A percentile compares a stretch with the other conserved stretches of the same genome.
phyloP scores from a whole-genome alignment of 495 filamentous ascomycete genomes.

The Evernia prunastri region DNA sequence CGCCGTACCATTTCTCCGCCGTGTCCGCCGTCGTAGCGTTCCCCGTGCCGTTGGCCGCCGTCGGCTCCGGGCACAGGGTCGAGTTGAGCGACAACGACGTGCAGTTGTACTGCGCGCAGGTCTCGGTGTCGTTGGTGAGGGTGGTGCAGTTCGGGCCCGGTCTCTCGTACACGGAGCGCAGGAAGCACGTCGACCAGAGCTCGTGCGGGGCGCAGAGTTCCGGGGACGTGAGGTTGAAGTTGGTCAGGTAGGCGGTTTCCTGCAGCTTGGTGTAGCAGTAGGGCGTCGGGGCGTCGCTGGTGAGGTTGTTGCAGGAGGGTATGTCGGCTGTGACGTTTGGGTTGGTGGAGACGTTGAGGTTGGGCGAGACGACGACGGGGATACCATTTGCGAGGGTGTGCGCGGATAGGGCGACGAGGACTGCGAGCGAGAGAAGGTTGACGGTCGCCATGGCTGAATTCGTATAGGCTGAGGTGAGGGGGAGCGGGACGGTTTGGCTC shows the following conservation, averaged over 20 bases:
- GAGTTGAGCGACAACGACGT: constrained; percentile 11
- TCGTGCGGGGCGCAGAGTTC: constrained; percentile 19
- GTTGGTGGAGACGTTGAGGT: constrained; percentile 39
- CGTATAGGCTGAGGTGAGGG: background rate
- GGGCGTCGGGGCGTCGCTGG: constrained; percentile 12
- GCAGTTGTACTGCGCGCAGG: constrained; percentile 18
- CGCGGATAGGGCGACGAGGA: constrained; percentile 39
- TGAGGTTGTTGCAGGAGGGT: constrained; percentile 40
- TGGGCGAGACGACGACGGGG: constrained; percentile 28
- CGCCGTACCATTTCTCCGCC: constrained; percentile 14
- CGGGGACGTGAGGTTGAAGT: constrained; percentile 15
- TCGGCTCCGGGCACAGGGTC: constrained; percentile 5
- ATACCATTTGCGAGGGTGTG: constrained; percentile 27
- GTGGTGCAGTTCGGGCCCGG: constrained; percentile 14
- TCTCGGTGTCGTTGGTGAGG: background rate
- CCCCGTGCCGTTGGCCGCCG: background rate
- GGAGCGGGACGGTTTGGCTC: no score
- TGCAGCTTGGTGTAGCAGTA: constrained; percentile 20
- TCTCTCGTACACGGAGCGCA: constrained; percentile 5
- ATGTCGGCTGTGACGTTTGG: constrained; percentile 12
- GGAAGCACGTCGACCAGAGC: constrained; percentile 20
- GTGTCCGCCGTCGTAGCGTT: background rate
- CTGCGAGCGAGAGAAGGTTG: constrained; percentile 42
- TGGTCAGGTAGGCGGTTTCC: constrained; percentile 19
- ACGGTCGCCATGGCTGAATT: background rate